Conservation (phyloP, 352 stramenopile genomes). For the Phytophthora agathidicida region DNA sequence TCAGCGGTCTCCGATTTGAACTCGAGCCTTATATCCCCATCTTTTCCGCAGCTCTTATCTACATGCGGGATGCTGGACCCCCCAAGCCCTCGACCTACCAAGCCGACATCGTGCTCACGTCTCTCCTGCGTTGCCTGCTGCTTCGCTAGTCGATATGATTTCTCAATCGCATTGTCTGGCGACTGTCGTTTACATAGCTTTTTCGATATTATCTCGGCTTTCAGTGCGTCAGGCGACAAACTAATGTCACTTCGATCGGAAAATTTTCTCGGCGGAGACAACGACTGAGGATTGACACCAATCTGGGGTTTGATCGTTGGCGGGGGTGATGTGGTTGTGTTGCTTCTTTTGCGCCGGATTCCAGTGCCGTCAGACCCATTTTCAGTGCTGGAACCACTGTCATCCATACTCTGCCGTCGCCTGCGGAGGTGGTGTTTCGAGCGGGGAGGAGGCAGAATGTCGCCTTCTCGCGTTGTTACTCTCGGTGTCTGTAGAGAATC, state of each 20-base stretch:
- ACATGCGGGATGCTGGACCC: conserved; percentile 6
- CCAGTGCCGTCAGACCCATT: conserved; percentile 57
- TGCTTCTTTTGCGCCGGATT: conserved; percentile 71
- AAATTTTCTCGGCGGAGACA: conserved; percentile 26
- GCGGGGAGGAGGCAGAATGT: conserved; percentile 4
- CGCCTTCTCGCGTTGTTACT: conserved; percentile 12
- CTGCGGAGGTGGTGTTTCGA: conserved; percentile 44
- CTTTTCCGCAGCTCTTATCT: conserved; percentile 18
- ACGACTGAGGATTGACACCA: conserved; percentile 1
- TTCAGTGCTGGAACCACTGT: conserved; percentile 69
- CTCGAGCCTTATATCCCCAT: conserved; percentile 25
- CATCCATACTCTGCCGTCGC: conserved; percentile 55
- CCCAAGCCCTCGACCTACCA: conserved; percentile 9
- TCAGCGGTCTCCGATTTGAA: conserved; percentile 19
- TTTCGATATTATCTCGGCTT: conserved; percentile 37
- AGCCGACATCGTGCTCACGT: conserved; percentile 8
- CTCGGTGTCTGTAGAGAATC: conserved; percentile 6
- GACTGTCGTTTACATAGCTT: conserved; percentile 62
- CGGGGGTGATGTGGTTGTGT: conserved; percentile 42
- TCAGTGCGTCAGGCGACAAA: conserved; percentile 21
- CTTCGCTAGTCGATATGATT: conserved; percentile 40
- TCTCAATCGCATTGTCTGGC: conserved; percentile 42
- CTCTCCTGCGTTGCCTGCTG: conserved; percentile 44
- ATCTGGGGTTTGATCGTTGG: conserved; percentile 11
- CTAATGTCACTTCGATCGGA: conserved; percentile 29